Base-by-base conservation (phyloP, 352 stramenopile genomes). In the Blastocystis sp. region DNA sequence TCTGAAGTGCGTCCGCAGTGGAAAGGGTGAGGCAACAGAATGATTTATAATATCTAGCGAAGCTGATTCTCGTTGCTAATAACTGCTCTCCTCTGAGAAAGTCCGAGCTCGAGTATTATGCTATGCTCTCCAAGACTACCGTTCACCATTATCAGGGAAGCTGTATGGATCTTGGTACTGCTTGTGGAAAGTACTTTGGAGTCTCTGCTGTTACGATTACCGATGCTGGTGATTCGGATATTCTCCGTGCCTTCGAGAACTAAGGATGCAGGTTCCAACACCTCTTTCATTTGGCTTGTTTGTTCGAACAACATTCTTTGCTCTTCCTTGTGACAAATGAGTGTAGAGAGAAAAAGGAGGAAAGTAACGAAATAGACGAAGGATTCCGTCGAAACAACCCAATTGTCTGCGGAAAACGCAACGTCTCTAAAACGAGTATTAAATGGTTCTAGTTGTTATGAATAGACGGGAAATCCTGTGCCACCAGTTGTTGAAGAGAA, bases 81-180 rank as follows among this genome's bases (percentile, higher is more conserved):
- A 99, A 99, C 93, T 98, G 94, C 89, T 96, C 96, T 63, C 94
- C 96, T 56, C 92, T 99, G 77, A 93, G 95, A 90, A 99, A 98
- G 93, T 98, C 95, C 59, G 96, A 99, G 91, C 93, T 99, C 89
- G 96, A 99, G 91, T 99, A 99, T 93, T 97, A 98, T 92, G 97
- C 96, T 88, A 98, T 99, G 95, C 93, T 99, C 86, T 95, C 94
- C 90, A 99, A 99, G 93, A 97, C 92, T 78, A 92, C 92, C 59
- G 96, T 99, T 86, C 95, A 98, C 92, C 96, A 98, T 92, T 99
- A 98, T 90, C 90, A 92, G 71, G 97, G 97, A 83, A 95, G 93
- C 90, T 98, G 98, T 93, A 97, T 95, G 87, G 95, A 98, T 90
- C 94, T 99, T 75, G 97, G 97, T 89, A 98, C 95, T 89, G 96